phyloP scores from a whole-genome alignment of 129 eudicot genomes.

The Lactuca saligna region DNA sequence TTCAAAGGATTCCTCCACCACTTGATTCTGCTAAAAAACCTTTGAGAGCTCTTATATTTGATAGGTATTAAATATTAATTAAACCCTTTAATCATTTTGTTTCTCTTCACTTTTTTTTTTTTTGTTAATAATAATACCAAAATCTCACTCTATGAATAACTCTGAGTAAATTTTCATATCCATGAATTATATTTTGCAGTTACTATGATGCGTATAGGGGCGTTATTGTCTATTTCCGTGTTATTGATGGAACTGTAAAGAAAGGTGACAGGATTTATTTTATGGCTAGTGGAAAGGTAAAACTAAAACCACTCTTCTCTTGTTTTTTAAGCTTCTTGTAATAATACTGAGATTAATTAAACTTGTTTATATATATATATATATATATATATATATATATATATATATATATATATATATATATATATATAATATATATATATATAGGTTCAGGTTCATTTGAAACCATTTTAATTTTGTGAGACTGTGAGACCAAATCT shows the following conservation, averaged over 20 bases:
- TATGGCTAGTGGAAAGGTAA: constrained; percentile 97
- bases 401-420: too few relatives aligned
- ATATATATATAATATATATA: too few relatives aligned
- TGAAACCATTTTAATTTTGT: too few relatives aligned
- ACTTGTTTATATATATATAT: too few relatives aligned
- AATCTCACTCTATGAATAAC: neutral
- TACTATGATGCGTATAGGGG: constrained; percentile 97
- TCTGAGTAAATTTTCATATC: constrained; percentile 16
- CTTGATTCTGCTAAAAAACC: constrained; percentile 67
- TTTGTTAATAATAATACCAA: neutral
- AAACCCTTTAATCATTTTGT: neutral
- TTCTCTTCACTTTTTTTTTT: too few relatives aligned
- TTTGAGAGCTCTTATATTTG: constrained; percentile 96
- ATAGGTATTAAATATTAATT: constrained; percentile 68
- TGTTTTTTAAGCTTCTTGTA: neutral
- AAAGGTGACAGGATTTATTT: constrained; percentile 87
- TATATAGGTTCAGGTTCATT: too few relatives aligned
- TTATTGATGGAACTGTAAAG: constrained; percentile 87
- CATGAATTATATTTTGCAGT: constrained; percentile 45
- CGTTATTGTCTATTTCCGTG: constrained; percentile 92
- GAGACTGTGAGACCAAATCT: too few relatives aligned
- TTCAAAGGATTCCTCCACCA: constrained; percentile 87
- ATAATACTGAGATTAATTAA: constrained; percentile 17
- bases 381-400: too few relatives aligned
- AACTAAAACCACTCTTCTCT: constrained; percentile 20